Percentiles rank a stretch among this genome's conserved stretches.
Conservation (phyloP, 2,329 filamentous ascomycete species). For the Lojkania enalia region DNA sequence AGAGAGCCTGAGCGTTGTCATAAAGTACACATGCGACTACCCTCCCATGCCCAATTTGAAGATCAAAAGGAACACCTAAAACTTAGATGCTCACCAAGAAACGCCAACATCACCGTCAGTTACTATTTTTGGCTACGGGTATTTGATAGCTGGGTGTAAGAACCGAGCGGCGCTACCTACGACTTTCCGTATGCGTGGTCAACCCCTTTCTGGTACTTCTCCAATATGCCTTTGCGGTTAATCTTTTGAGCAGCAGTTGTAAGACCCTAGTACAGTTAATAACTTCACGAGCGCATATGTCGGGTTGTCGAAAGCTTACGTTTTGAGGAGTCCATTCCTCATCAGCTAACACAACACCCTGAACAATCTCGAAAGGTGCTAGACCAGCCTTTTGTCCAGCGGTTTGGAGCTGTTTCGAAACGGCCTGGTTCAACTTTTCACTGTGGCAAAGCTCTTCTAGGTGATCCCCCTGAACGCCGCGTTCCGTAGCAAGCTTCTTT, state of each 20-base stretch:
- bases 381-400: constrained; percentile 69
- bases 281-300: background rate
- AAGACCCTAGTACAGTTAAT: constrained; percentile 46
- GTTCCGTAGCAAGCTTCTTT: constrained; percentile 58
- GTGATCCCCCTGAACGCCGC: constrained; percentile 65
- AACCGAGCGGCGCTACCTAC: background rate
- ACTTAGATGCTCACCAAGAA: background rate
- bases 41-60: no score
- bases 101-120: background rate
- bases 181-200: constrained; percentile 49
- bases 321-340: constrained; percentile 88
- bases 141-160: no score
- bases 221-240: constrained; percentile 54
- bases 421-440: constrained; percentile 63
- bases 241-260: constrained; percentile 58
- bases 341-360: constrained; percentile 75
- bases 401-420: constrained; percentile 71
- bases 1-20: no score
- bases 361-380: constrained; percentile 71
- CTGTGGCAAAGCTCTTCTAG: constrained; percentile 71
- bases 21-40: no score
- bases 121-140: background rate
- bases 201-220: constrained; percentile 57
- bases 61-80: no score
- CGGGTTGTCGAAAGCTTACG: constrained; percentile 62